Percentiles rank a stretch among this genome's conserved stretches.
phyloP scores from a whole-genome alignment of 371 early-diverging fungal species.

The Nosema muscidifuracis region DNA sequence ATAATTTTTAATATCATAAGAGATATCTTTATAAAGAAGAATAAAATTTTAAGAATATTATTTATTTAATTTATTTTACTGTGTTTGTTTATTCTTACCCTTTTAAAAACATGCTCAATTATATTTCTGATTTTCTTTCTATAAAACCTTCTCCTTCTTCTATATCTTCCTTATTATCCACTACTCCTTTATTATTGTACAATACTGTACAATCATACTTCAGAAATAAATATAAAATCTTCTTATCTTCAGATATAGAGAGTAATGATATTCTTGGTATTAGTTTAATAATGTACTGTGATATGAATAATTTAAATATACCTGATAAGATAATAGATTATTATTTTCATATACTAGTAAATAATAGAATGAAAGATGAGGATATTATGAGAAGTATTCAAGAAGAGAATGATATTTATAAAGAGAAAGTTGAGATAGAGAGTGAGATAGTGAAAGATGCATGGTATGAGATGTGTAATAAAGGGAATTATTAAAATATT shows the following conservation, averaged over 20 bases:
- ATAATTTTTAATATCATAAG: too few species aligned
- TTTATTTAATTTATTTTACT: too few species aligned
- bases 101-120: too few species aligned
- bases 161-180: background rate
- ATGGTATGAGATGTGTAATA: conserved; percentile 2
- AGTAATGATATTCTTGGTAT: background rate
- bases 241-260: background rate
- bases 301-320: background rate
- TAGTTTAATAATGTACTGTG: background rate
- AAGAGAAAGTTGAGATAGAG: background rate
- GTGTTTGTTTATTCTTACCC: too few species aligned
- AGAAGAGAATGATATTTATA: background rate
- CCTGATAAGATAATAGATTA: background rate
- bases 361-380: background rate
- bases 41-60: too few species aligned
- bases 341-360: background rate
- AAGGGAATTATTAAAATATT: too few species aligned
- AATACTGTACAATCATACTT: background rate
- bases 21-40: too few species aligned
- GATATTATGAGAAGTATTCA: background rate
- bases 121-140: background rate
- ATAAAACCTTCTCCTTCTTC: background rate
- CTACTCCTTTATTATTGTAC: background rate
- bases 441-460: background rate
- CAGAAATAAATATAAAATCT: background rate